Base-by-base conservation (phyloP, 768 basidiomycete genomes). In the Tricholoma bakamatsutake region DNA sequence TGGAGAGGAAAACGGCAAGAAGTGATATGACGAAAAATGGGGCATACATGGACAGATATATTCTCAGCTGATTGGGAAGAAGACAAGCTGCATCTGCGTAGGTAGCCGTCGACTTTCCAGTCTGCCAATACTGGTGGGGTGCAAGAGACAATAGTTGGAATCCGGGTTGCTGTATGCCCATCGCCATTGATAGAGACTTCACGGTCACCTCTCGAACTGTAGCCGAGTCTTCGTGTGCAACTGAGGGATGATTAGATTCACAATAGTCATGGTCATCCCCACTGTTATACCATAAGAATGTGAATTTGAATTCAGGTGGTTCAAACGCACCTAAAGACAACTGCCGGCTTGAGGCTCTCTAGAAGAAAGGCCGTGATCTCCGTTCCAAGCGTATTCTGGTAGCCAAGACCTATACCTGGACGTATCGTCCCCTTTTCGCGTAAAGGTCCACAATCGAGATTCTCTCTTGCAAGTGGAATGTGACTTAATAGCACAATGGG, bases 231-330 rank as follows among this genome's bases (percentile, higher is more conserved):
- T 57, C 61, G 34, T 57, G 57, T n/a, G 57, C 57, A 52, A 53
- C 47, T 50, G 53, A 58, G 59, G 52, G 68, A 66, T 59, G 70
- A 61, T 67, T 74, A 64, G 85, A 83, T 73, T 90, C 90, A 69
- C 96, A 98, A 60, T 95, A 93, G 64, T 98, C 96, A 67, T 97
- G 94, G 65, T 98, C 94, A 68, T 98, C 93, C 5, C 92, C 96
- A 61, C 90, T 93, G 57, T 40, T 52, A 30, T 46, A 54, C 7
- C 27, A 15, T 27, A 5, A n/a, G 10, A 28, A n/a, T 48, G 1
- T n/a, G 46, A 27, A 15, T 2, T 31, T n/a, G n/a, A 17, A n/a
- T 5, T 10, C 10, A 11, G n/a, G 18, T 48, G 56, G 24, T 47
- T 31, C 28, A 54, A 13, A 61, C 74, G 55, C 61, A 88, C 88